phyloP scores from a whole-genome alignment of 257 asterid genomes.

The Solanum sparsipilum region DNA sequence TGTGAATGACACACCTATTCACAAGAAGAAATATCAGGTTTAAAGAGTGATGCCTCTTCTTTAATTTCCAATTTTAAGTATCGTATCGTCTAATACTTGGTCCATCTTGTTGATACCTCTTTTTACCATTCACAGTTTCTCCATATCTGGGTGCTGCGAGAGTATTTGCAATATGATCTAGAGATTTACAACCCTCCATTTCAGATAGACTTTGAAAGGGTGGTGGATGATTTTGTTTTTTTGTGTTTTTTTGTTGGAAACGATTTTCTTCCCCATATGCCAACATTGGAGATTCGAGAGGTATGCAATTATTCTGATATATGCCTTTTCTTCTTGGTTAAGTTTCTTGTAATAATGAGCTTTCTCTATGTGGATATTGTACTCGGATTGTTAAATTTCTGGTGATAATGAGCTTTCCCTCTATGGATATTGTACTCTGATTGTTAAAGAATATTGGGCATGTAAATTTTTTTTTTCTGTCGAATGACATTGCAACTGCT shows the following conservation, averaged over 20 bases:
- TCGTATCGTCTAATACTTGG: not conserved
- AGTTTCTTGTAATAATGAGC: not conserved
- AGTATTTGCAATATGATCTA: conserved; percentile 80
- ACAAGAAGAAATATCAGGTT: conserved; percentile 93
- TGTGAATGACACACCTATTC: conserved; percentile 50
- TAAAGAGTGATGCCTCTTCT: conserved; percentile 8
- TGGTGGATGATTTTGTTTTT: conserved; percentile 95
- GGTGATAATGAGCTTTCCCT: not conserved
- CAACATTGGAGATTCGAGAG: conserved; percentile 96
- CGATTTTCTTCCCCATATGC: conserved; percentile 99
- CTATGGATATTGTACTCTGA: not conserved
- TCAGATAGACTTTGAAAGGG: conserved; percentile 73
- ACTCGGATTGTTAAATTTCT: not conserved
- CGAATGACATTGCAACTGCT: not conserved
- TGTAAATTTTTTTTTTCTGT: not conserved
- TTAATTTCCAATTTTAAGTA: not conserved
- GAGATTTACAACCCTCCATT: conserved; percentile 62
- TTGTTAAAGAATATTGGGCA: not conserved
- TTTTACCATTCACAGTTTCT: conserved; percentile 51
- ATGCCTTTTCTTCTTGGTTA: not conserved
- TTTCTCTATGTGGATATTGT: not conserved
- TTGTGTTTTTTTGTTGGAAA: conserved; percentile 94
- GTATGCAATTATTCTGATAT: conserved; percentile 21
- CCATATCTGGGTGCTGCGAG: conserved; percentile 84
- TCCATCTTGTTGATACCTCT: conserved; percentile 10